Evolutionary conservation across 257 asterid species (phyloP).

Genomic region (Ocimum tenuiflorum): DNA sequence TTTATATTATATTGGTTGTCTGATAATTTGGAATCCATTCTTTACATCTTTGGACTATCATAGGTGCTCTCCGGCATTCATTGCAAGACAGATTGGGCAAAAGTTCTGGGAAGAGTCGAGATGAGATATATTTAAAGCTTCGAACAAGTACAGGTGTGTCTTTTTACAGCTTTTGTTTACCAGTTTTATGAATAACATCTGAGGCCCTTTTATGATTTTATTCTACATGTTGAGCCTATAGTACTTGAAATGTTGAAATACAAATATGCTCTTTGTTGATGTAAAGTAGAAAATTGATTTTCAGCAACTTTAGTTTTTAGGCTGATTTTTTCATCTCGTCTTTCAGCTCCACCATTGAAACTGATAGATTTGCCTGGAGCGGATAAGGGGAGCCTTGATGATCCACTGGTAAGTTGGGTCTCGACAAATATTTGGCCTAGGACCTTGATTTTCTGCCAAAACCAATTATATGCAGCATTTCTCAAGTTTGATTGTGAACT

Average conservation of each 20-base stretch:
- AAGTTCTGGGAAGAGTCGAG: conserved; percentile 57
- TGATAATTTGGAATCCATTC: conserved; percentile 10
- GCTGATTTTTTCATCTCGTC: not conserved
- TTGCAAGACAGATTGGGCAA: conserved; percentile 56
- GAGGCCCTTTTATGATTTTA: not conserved
- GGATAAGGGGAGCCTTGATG: conserved; percentile 77
- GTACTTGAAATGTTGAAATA: not conserved
- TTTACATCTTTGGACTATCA: conserved; percentile 23
- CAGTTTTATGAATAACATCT: not conserved
- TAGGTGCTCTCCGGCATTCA: conserved; percentile 63
- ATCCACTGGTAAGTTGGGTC: conserved; percentile 65
- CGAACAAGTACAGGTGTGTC: conserved; percentile 48
- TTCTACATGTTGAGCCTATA: not conserved
- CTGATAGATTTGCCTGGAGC: conserved; percentile 91
- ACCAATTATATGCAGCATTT: not conserved
- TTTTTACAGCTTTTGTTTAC: not conserved
- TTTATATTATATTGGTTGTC: not conserved
- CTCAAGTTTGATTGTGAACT: not conserved
- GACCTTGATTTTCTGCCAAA: not conserved
- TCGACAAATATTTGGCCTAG: not conserved
- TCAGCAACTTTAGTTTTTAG: not conserved
- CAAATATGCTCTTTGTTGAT: not conserved
- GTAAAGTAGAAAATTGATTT: not conserved
- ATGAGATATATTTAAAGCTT: conserved; percentile 53
- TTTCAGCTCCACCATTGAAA: conserved; percentile 85